Evolutionary conservation across 148 eudicot genomes (phyloP), one percentile per base, ranked within the genome.

Genomic region (Rhododendron williamsianum): DNA sequence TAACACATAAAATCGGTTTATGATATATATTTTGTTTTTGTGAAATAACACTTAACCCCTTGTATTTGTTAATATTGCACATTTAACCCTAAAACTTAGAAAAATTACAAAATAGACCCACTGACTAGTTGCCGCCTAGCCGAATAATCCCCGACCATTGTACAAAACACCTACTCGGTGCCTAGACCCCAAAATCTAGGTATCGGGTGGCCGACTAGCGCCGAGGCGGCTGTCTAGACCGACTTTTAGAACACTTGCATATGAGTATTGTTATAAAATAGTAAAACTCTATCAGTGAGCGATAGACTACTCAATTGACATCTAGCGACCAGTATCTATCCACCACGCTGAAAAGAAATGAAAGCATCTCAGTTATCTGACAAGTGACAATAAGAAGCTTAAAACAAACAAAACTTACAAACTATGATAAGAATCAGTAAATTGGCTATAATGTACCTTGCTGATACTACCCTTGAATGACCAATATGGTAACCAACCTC

Each of bases 401-500:
- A 69, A 83, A 69, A 56, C 78, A 41, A 58, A 36, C 38, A 36
- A 35, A 51, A 27, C n/a, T n/a, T 71, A 71, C 21, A 4, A 19
- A 54, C 7, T 19, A 56, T 11, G 74, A 81, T 60, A 18, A 36
- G 13, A 63, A 60, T 81, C 56, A 1, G 69, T 54, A 81, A 19
- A 80, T 35, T 35, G 27, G 35, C 36, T 36, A 38, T 4, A 46
- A 82, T 67, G 82, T 87, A 96, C 99, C 97, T 94, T 83, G 89
- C 79, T 58, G 99, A 96, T 67, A 89, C 35, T 71, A 94, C 93
- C 92, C 87, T 92, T 76, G 97, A 95, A 84, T 94, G 99, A 81
- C 99, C 99, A 87, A 96, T 96, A 89, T 96, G 99, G 90, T 95
- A 96, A 82, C 98, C 99, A 86, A 96, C 95, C 87, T 96, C 99